phyloP scores from a whole-genome alignment of 2,329 filamentous ascomycete species.

The Fusarium vanettenii region DNA sequence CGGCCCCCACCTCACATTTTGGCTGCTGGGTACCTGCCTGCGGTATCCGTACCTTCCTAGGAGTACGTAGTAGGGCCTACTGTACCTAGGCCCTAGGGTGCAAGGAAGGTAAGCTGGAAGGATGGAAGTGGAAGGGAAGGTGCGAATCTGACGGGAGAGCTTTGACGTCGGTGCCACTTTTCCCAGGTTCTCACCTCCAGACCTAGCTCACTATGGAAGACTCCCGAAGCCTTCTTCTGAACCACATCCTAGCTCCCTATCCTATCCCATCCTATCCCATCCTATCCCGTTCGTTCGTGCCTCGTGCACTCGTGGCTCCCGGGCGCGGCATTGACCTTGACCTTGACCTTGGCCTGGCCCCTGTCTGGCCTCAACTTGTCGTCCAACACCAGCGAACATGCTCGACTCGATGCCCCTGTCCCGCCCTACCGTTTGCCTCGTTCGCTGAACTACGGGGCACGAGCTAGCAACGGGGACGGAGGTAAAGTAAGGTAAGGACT shows the following conservation, averaged over 20 bases:
- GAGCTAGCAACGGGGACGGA: background rate
- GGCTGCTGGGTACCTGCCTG: background rate
- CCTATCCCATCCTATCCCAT: background rate
- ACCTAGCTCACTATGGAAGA: constrained; percentile 22
- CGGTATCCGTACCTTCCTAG: background rate
- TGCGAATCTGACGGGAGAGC: constrained; percentile 23
- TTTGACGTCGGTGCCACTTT: constrained; percentile 4
- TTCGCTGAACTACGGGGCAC: constrained; percentile 1
- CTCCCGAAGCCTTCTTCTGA: constrained; percentile 18
- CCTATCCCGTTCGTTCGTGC: constrained; percentile 8
- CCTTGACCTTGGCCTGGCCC: constrained; percentile 16
- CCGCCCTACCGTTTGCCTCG: background rate
- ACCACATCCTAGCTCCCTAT: constrained; percentile 14
- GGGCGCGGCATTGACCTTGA: constrained; percentile 40
- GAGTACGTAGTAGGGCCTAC: background rate
- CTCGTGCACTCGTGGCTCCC: constrained; percentile 22
- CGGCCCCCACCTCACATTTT: constrained; percentile 3
- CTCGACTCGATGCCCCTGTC: background rate
- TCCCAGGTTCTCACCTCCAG: constrained; percentile 1
- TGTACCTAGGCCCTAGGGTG: background rate
- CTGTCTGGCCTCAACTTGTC: constrained; percentile 26
- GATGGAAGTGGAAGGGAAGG: background rate
- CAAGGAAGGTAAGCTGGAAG: background rate
- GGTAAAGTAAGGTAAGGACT: background rate
- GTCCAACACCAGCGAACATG: constrained; percentile 7